A percentile compares a stretch with the other conserved stretches of the same genome.
phyloP scores from a whole-genome alignment of 805 yeast genomes.

The Candida ovalis region DNA sequence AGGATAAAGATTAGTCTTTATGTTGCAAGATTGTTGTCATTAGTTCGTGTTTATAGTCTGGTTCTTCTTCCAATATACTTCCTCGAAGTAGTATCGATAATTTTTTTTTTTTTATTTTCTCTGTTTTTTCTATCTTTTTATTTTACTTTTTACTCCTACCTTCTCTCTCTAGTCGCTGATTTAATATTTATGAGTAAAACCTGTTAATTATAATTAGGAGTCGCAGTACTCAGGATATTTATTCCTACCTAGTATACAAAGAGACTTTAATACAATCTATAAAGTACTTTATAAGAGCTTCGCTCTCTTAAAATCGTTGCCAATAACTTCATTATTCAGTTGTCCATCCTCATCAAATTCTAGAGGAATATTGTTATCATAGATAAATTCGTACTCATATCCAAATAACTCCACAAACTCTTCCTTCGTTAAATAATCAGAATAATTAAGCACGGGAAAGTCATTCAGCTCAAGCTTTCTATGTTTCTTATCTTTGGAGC shows the following conservation, averaged over 20 bases:
- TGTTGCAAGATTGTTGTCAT: not conserved
- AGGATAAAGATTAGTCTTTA: not conserved
- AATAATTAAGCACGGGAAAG: constrained; percentile 60
- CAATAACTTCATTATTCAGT: constrained; percentile 8
- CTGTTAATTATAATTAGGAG: no score
- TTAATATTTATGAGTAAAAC: no score
- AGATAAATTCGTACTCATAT: constrained; percentile 25
- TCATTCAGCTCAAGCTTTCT: constrained; percentile 52
- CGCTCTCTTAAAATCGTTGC: constrained; percentile 3
- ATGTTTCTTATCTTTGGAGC: constrained; percentile 68
- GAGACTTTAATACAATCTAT: not conserved
- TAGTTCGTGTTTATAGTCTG: no score
- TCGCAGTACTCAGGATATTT: no score
- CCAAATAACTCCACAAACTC: constrained; percentile 55
- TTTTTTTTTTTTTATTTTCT: no score
- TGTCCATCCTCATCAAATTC: constrained; percentile 21
- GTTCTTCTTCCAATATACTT: no score
- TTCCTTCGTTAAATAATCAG: constrained; percentile 44
- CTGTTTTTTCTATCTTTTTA: no score
- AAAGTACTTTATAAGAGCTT: not conserved
- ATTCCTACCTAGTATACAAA: no score
- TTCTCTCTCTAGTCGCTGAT: no score
- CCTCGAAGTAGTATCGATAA: no score
- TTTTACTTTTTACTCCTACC: no score
- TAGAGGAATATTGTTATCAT: constrained; percentile 21